Evolutionary conservation across 2,329 filamentous ascomycete species (phyloP), one percentile per base, ranked within the genome.

Genomic region (Aureobasidium sp.): DNA sequence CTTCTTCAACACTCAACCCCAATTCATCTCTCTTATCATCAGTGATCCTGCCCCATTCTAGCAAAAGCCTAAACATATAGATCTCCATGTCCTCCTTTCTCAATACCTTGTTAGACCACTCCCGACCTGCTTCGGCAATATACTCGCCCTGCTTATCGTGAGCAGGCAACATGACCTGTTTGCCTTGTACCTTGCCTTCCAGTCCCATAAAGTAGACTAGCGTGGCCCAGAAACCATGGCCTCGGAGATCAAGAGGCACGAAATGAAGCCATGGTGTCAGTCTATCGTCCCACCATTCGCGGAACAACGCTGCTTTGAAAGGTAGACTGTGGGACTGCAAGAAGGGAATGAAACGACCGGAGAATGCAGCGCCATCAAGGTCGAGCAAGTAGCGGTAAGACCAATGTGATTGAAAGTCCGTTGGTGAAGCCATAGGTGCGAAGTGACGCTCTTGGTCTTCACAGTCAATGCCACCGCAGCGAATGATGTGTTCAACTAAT

Each of bases 181-280:
- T 74, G 1, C 79, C 79, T 59, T 80, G 79, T 34, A 81, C 66
- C 55, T 68, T 69, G 17, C 77, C 77, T 7, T 80, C 76, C 5
- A 84, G 78, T 0, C 87, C 88, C 5, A 80, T 77, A 69, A 94
- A 93, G 73, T 91, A 94, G 0, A 87, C 83, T 60, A 92, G 74
- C 0, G 87, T 90, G 65, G 84, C 85, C 77, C 89, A 90, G 44
- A 94, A 75, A 1, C 83, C 88, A 64, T 91, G 88, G 23, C 89
- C 84, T 3, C 90, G 82, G 1, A 87, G 67, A 70, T 94, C 90
- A 17, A 92, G 75, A 9, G 90, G 90, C 1, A 93, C 86, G 68
- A 91, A 94, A 71, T 95, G 90, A 48, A 87, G 77, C 90, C 90
- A 95, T 0, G 90, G 84, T 63, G 80, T 82, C 17, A 94, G 74